Conservation (phyloP, 208 protist genomes). For the Trypanosoma melophagium region DNA sequence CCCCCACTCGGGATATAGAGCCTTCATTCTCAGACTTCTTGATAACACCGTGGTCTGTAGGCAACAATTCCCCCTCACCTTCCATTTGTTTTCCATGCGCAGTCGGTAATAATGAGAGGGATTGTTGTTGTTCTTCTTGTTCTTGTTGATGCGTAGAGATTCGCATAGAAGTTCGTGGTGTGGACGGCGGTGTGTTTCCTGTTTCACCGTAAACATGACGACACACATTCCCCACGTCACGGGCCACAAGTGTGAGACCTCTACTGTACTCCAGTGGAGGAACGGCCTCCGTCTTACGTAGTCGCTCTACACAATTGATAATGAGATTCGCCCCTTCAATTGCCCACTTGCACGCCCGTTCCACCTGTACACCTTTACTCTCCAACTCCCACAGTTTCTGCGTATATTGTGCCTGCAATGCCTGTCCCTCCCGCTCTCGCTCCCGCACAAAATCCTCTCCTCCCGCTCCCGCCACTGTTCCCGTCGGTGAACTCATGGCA, state of each 20-base stretch:
- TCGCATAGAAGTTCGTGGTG: no score
- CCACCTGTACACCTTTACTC: constrained; percentile 29
- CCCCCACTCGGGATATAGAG: no score
- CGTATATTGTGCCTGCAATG: constrained; percentile 27
- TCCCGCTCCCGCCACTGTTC: not conserved
- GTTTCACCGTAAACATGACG: constrained; percentile 13
- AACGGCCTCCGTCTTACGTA: constrained; percentile 40
- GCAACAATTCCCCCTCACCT: no score
- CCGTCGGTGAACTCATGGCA: no score
- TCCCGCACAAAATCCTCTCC: constrained; percentile 29
- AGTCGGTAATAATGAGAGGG: no score
- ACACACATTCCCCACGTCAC: constrained; percentile 36
- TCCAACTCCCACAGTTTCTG: constrained; percentile 25
- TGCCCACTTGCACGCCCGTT: constrained; percentile 53
- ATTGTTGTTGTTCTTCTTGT: no score
- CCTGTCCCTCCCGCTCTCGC: constrained; percentile 16
- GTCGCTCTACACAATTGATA: constrained; percentile 47
- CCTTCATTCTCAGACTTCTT: no score
- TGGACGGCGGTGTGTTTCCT: no score
- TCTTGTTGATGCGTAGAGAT: no score
- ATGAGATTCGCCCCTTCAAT: constrained; percentile 71
- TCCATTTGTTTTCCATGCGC: no score
- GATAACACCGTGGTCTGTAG: no score
- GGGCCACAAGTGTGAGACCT: constrained; percentile 66
- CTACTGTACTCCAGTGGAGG: constrained; percentile 45